Percentiles rank a stretch among this genome's conserved stretches.
Conservation (phyloP, 2,329 filamentous ascomycete genomes). For the Exophiala phaeomuriformis region DNA sequence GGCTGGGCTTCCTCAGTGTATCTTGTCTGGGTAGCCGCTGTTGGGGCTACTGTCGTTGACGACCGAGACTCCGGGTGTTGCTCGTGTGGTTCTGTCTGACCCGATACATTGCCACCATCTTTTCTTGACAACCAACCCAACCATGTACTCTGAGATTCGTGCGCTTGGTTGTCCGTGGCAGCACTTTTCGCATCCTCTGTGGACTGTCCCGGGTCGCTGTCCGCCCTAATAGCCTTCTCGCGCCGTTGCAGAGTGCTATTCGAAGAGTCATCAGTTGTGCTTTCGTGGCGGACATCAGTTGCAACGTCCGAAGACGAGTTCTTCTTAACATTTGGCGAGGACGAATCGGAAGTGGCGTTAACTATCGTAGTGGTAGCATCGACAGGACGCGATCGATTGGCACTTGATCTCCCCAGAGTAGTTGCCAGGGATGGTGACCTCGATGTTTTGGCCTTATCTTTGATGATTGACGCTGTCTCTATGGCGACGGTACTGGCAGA, state of each 20-base stretch:
- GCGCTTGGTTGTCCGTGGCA: constrained; percentile 2
- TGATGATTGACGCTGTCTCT: constrained; percentile 30
- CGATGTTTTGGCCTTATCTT: constrained; percentile 29
- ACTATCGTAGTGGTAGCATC: constrained; percentile 40
- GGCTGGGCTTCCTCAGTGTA: constrained; percentile 19
- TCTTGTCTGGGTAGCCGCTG: neutral
- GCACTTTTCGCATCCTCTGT: neutral
- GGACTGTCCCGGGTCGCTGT: neutral
- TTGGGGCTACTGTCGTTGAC: neutral
- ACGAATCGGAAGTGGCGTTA: constrained; percentile 34
- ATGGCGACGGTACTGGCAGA: constrained; percentile 36
- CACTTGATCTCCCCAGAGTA: constrained; percentile 34
- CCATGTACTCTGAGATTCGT: constrained; percentile 29
- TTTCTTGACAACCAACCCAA: constrained; percentile 35
- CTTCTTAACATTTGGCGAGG: constrained; percentile 22
- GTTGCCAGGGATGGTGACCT: constrained; percentile 38
- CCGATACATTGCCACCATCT: constrained; percentile 6
- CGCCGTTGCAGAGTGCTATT: neutral
- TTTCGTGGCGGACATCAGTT: neutral
- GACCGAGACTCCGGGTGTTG: neutral
- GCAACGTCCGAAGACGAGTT: constrained; percentile 22
- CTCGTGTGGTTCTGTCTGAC: too few species aligned
- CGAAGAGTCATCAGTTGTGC: neutral
- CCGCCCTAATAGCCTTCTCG: constrained; percentile 5
- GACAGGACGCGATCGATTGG: constrained; percentile 40